Percentiles rank a stretch among this genome's conserved stretches.
Conservation (phyloP, 1,284 basidiomycete species). For the Ustilago bromivora region DNA sequence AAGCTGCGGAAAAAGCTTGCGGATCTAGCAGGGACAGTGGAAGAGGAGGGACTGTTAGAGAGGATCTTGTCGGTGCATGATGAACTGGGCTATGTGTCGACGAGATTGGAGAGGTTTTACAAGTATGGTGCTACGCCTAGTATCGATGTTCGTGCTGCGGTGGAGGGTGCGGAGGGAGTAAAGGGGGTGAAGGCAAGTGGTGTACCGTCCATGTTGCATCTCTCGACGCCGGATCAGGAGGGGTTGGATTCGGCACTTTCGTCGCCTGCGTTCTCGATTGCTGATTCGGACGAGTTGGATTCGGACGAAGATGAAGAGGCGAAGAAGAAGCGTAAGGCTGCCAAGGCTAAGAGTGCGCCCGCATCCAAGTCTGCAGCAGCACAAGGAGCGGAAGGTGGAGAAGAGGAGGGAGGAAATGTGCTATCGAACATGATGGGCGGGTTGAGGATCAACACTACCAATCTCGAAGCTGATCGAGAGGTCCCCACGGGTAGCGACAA, state of each 20-base stretch:
- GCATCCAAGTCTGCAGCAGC: not conserved
- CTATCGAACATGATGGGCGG: constrained; percentile 16
- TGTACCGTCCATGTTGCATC: constrained; percentile 10
- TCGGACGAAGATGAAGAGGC: constrained; percentile 8
- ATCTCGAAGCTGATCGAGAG: constrained; percentile 26
- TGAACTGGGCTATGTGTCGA: constrained; percentile 49
- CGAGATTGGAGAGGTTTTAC: constrained; percentile 46
- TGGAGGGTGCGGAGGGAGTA: not conserved
- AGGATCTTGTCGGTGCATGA: constrained; percentile 52
- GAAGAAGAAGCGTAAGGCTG: not conserved
- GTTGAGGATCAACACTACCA: constrained; percentile 24
- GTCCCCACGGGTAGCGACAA: constrained; percentile 7
- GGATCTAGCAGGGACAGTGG: constrained; percentile 26
- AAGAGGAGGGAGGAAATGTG: not conserved
- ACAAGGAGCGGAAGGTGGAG: too few species aligned
- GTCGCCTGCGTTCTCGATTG: constrained; percentile 61
- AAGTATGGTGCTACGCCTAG: constrained; percentile 17
- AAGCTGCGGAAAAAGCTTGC: constrained; percentile 37
- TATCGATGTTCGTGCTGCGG: constrained; percentile 11
- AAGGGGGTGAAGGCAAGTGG: not conserved
- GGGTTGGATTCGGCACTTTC: constrained; percentile 38
- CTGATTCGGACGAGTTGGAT: constrained; percentile 58
- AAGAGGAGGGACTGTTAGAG: constrained; percentile 36
- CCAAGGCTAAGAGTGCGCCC: not conserved
- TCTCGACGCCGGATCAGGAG: constrained; percentile 25